phyloP scores from a whole-genome alignment of 169 alveolate genomes.

The Plasmodium relictum region DNA sequence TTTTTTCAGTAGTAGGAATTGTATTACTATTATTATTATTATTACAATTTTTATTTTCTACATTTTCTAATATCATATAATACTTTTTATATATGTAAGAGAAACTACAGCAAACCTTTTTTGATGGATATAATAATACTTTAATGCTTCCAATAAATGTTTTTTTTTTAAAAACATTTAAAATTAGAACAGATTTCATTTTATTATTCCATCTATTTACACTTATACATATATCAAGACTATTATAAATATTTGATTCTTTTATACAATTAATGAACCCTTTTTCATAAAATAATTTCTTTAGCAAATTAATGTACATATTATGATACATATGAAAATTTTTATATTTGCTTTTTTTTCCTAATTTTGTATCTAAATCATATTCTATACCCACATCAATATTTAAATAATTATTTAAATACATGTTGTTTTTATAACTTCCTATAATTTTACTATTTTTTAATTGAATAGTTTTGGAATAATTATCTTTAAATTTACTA shows the following conservation, averaged over 20 bases:
- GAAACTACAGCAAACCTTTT: neutral
- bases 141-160: constrained; percentile 22
- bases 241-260: neutral
- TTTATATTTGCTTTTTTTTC: constrained; percentile 23
- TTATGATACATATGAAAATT: constrained; percentile 36
- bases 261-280: neutral
- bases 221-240: constrained; percentile 2
- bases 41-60: neutral
- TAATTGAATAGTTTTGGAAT: constrained; percentile 12
- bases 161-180: constrained; percentile 8
- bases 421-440: constrained; percentile 32
- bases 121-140: constrained; percentile 41
- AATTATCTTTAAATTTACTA: neutral
- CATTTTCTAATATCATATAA: neutral
- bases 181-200: constrained; percentile 17
- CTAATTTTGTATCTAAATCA: constrained; percentile 10
- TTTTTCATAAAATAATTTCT: constrained; percentile 19
- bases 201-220: constrained; percentile 19
- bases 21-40: neutral
- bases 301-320: constrained; percentile 16
- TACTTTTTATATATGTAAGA: neutral
- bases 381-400: constrained; percentile 49
- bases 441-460: constrained; percentile 30
- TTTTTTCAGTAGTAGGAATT: neutral
- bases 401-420: constrained; percentile 19